Percentiles rank a stretch among this genome's conserved stretches.
phyloP scores from a whole-genome alignment of 2,329 filamentous ascomycete species.

The Allantophomopsis cytisporea region DNA sequence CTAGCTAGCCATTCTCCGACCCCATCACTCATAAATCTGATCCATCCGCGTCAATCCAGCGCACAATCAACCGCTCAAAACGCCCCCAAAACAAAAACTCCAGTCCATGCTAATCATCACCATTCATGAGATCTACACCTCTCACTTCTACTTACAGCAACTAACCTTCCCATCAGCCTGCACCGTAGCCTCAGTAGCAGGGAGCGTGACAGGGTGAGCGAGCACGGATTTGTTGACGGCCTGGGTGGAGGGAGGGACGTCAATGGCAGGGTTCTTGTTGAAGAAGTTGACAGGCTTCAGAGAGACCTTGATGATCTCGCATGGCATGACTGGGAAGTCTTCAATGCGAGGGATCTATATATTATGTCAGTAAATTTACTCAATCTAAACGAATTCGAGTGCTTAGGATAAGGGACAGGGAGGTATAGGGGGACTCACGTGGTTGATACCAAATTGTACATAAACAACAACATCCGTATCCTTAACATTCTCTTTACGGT shows the following conservation, averaged over 20 bases:
- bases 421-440: constrained; percentile 23
- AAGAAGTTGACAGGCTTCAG: constrained; percentile 39
- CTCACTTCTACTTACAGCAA: constrained; percentile 7
- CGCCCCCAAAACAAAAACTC: not conserved
- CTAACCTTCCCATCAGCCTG: no score
- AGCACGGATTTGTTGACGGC: constrained; percentile 22
- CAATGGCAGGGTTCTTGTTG: constrained; percentile 33
- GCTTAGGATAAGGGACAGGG: no score
- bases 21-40: not conserved
- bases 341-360: constrained; percentile 34
- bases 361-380: no score
- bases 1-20: constrained; percentile 12
- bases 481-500: constrained; percentile 31
- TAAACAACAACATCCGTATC: constrained; percentile 42
- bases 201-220: no score
- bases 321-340: constrained; percentile 58
- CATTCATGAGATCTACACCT: not conserved
- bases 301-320: constrained; percentile 35
- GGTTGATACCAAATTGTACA: constrained; percentile 46
- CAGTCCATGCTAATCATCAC: not conserved
- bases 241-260: constrained; percentile 32
- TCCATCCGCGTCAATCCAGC: no score
- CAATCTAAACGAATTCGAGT: no score
- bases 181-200: no score
- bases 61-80: no score